Percentiles rank a stretch among this genome's conserved stretches.
These are phyloP conservation scores for Diaporthe helianthi DNA, from an alignment of 2,329 filamentous ascomycete species.

Conservation along the genomic window DNA sequence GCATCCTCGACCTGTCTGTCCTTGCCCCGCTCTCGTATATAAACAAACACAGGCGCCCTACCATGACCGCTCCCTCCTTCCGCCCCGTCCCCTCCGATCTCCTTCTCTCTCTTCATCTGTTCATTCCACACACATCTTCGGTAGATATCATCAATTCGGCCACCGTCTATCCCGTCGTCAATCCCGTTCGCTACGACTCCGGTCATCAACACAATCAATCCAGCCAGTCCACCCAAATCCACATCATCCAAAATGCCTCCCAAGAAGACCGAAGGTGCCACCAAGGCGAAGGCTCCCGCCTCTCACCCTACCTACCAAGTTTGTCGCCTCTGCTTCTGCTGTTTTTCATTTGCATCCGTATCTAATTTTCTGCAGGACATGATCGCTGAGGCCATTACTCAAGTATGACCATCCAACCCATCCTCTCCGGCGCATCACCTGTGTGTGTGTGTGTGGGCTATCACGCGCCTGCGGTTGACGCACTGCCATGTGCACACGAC, in stretches of 20 bases:
- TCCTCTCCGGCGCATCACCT: slow-evolving; percentile 47
- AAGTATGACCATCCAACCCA: slow-evolving; percentile 56
- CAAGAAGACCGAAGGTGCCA: slow-evolving; percentile 59
- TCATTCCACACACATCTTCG: slow-evolving; percentile 37
- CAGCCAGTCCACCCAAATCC: slow-evolving; percentile 30
- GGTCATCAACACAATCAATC: slow-evolving; percentile 28
- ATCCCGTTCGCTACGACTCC: slow-evolving; percentile 34
- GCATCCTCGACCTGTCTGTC: slow-evolving; percentile 49
- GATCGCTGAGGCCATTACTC: slow-evolving; percentile 68
- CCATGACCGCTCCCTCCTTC: slow-evolving; percentile 59
- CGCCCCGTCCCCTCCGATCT: slow-evolving; percentile 50
- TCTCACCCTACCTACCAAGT: slow-evolving; percentile 67
- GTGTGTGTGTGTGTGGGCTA: slow-evolving; percentile 16
- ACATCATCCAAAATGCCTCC: slow-evolving; percentile 59
- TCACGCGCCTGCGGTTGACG: slow-evolving; percentile 8
- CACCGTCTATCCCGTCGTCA: slow-evolving; percentile 35
- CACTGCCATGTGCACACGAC: slow-evolving; percentile 1
- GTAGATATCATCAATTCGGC: slow-evolving; percentile 40
- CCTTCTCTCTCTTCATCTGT: slow-evolving; percentile 40
- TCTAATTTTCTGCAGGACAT: slow-evolving; percentile 60
- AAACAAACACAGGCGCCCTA: slow-evolving; percentile 66
- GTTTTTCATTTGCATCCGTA: slow-evolving; percentile 36
- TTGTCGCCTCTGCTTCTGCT: slow-evolving; percentile 42
- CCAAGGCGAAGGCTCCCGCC: slow-evolving; percentile 56
- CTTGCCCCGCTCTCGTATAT: slow-evolving; percentile 63